phyloP scores from a whole-genome alignment of 768 basidiomycete species.

The Guyanaporus albipodus region DNA sequence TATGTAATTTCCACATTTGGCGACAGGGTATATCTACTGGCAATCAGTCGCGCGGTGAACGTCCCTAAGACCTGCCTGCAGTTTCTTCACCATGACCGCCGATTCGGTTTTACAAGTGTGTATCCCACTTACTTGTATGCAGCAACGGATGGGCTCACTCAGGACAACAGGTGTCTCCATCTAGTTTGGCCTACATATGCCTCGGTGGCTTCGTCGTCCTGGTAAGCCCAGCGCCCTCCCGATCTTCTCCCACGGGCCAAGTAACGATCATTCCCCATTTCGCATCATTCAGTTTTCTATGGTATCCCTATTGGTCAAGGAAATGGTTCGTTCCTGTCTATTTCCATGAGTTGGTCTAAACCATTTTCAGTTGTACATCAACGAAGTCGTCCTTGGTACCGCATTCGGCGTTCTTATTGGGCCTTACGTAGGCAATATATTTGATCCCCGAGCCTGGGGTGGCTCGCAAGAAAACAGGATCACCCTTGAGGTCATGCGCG shows the following conservation, averaged over 20 bases:
- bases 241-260: no score
- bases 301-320: slow-evolving; percentile 78
- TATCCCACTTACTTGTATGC: background rate
- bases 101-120: slow-evolving; percentile 27
- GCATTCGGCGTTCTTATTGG: slow-evolving; percentile 58
- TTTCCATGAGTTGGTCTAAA: background rate
- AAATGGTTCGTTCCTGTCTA: slow-evolving; percentile 48
- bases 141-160: slow-evolving; percentile 24
- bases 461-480: slow-evolving; percentile 48
- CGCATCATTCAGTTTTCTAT: slow-evolving; percentile 63
- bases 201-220: slow-evolving; percentile 55
- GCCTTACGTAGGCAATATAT: slow-evolving; percentile 65
- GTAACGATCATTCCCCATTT: background rate
- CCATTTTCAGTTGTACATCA: slow-evolving; percentile 67
- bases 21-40: no score
- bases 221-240: slow-evolving; percentile 26
- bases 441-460: slow-evolving; percentile 81
- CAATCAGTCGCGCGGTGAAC: no score
- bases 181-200: slow-evolving; percentile 57
- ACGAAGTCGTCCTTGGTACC: slow-evolving; percentile 92
- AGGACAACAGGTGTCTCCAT: slow-evolving; percentile 43
- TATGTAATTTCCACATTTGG: no score
- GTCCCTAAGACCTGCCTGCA: no score
- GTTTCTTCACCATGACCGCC: slow-evolving; percentile 19
- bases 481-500: slow-evolving; percentile 82